Percentiles rank a stretch among this genome's conserved stretches.
phyloP scores from a whole-genome alignment of 164 flowering plant genomes.

The Liriodendron chinense region DNA sequence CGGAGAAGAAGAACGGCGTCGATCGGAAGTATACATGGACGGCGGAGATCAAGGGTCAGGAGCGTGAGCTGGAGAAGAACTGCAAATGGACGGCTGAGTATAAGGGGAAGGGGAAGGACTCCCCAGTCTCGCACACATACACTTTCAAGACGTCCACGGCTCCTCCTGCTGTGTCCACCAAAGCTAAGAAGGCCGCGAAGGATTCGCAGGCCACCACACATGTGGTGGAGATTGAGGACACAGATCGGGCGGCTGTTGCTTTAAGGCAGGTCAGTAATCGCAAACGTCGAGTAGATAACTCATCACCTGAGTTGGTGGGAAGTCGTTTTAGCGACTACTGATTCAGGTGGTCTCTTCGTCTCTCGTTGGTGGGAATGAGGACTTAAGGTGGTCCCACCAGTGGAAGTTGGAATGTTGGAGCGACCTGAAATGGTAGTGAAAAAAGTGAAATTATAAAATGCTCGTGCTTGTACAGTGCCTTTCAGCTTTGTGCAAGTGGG shows the following conservation, averaged over 20 bases:
- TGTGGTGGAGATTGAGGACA: conserved; percentile 70
- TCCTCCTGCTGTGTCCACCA: conserved; percentile 22
- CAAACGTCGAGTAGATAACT: no score
- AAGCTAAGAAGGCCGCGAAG: conserved; percentile 14
- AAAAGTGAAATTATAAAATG: no score
- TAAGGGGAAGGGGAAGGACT: conserved; percentile 47
- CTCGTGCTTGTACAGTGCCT: no score
- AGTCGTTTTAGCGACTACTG: background rate
- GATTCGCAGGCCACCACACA: conserved; percentile 31
- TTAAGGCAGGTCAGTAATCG: conserved; percentile 49
- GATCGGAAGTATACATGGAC: conserved; percentile 65
- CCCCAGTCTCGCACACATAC: conserved; percentile 42
- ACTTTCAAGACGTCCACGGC: conserved; percentile 42
- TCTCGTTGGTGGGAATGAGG: background rate
- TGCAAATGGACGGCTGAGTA: conserved; percentile 66
- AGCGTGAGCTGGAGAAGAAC: conserved; percentile 37
- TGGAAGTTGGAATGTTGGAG: background rate
- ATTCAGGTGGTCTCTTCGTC: background rate
- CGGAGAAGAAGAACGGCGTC: conserved; percentile 24
- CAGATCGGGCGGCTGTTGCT: conserved; percentile 54
- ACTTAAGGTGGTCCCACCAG: background rate
- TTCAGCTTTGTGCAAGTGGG: no score
- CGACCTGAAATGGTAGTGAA: background rate
- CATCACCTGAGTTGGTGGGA: no score
- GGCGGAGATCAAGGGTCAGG: conserved; percentile 53